These are phyloP conservation scores for Amanita phalloides DNA, from an alignment of 768 basidiomycete species.

Conservation along the genomic window DNA sequence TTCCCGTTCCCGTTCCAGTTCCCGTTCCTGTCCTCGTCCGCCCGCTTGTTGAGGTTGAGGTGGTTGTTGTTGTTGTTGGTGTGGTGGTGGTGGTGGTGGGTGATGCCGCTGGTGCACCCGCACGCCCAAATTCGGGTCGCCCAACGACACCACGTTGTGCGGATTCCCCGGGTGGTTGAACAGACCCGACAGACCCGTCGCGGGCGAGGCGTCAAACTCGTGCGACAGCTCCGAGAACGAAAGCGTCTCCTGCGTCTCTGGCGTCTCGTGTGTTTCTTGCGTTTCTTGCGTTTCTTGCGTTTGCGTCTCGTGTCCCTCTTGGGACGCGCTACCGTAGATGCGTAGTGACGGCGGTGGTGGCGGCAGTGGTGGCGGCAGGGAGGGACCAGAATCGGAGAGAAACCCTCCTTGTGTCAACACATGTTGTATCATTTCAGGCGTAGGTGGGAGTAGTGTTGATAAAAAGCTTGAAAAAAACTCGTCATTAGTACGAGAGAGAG, in stretches of 20 bases:
- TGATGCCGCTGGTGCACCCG: too few relatives aligned
- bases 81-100: too few relatives aligned
- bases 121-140: too few relatives aligned
- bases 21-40: too few relatives aligned
- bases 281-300: conserved; percentile 5
- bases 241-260: conserved; percentile 9
- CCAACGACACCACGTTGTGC: neutral
- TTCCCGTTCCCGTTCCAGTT: too few relatives aligned
- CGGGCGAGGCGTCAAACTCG: conserved; percentile 16
- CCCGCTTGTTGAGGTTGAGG: too few relatives aligned
- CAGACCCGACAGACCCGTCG: conserved; percentile 11
- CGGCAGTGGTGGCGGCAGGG: neutral
- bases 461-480: conserved; percentile 40
- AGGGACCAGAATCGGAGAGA: conserved; percentile 2
- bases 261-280: neutral
- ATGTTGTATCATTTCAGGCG: conserved; percentile 57
- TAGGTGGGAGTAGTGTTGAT: conserved; percentile 66
- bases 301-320: neutral
- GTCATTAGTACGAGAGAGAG: neutral
- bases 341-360: too few relatives aligned
- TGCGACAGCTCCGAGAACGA: conserved; percentile 20
- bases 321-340: neutral
- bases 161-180: conserved; percentile 5
- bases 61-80: too few relatives aligned
- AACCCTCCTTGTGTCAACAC: conserved; percentile 59